Percentiles rank a stretch among this genome's conserved stretches.
Conservation (phyloP, 179 eudicot genomes). For the Patellifolia procumbens region DNA sequence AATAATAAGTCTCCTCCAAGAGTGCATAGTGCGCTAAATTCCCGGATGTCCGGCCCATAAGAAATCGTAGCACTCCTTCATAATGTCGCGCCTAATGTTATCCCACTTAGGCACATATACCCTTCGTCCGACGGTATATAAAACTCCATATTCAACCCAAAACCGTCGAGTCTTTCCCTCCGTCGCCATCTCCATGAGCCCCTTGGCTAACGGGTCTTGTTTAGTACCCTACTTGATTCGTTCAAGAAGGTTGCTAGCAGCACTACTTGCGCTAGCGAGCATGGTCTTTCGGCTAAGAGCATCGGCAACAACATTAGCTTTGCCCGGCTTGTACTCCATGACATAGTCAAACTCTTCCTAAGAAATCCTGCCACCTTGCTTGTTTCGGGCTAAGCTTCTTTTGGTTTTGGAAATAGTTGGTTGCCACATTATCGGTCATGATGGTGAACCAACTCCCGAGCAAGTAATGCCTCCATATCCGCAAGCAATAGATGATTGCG, state of each 20-base stretch:
- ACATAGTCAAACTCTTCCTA: background rate
- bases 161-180: constrained; percentile 1
- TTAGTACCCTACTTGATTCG: background rate
- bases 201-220: background rate
- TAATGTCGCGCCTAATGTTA: too few relatives aligned
- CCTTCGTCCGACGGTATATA: too few relatives aligned
- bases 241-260: background rate
- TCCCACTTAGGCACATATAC: too few relatives aligned
- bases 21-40: too few relatives aligned
- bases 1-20: too few relatives aligned
- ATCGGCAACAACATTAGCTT: background rate
- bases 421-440: background rate
- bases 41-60: too few relatives aligned
- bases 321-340: constrained; percentile 1
- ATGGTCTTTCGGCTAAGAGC: constrained; percentile 12
- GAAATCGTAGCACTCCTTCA: too few relatives aligned
- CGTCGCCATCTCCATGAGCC: background rate
- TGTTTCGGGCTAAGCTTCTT: constrained; percentile 4
- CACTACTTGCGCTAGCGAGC: too few relatives aligned
- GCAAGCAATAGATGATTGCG: background rate
- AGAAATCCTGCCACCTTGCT: constrained; percentile 15
- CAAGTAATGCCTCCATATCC: constrained; percentile 17
- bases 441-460: background rate
- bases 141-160: constrained; percentile 2
- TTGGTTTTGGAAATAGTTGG: background rate